Conservation (phyloP, 2,329 filamentous ascomycete genomes). For the Colletotrichum sp. region DNA sequence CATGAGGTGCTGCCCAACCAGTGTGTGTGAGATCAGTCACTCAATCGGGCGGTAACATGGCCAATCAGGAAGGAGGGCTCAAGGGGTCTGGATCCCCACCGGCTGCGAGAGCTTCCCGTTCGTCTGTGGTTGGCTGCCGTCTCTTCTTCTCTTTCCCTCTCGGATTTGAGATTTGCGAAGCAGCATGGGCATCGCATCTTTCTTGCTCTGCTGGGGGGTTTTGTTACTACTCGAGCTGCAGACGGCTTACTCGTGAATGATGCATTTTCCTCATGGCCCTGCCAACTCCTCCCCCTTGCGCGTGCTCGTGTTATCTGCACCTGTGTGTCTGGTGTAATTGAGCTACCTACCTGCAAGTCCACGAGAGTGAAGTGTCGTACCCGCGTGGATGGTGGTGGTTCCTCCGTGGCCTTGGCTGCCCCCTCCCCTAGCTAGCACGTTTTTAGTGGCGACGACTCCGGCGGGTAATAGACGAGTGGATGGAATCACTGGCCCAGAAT, state of each 20-base stretch:
- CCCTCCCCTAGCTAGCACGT: not conserved
- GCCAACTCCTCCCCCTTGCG: not conserved
- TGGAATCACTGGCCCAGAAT: not conserved
- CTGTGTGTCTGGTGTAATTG: not conserved
- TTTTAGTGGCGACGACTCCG: not conserved
- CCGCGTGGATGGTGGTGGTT: not conserved
- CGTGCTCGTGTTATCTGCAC: not conserved
- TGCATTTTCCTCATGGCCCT: not conserved
- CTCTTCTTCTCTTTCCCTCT: not conserved
- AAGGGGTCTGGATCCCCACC: slow-evolving; percentile 4
- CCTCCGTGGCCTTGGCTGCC: not conserved
- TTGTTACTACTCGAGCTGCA: not conserved
- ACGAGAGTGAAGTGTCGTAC: not conserved
- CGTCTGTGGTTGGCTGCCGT: not conserved
- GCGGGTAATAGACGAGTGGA: not conserved
- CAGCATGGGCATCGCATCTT: not conserved
- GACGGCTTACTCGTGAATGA: not conserved
- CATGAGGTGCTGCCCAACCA: slow-evolving; percentile 23
- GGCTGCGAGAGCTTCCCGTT: slow-evolving; percentile 1
- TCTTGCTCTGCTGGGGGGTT: not conserved
- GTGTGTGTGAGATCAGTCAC: slow-evolving; percentile 26
- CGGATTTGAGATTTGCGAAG: not conserved
- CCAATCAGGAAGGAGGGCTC: slow-evolving; percentile 25
- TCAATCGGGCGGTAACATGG: slow-evolving; percentile 37
- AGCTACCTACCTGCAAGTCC: not conserved